These are phyloP conservation scores for Tolypocladium sp. DNA, from an alignment of 2,329 filamentous ascomycete genomes.

Conservation along the genomic window DNA sequence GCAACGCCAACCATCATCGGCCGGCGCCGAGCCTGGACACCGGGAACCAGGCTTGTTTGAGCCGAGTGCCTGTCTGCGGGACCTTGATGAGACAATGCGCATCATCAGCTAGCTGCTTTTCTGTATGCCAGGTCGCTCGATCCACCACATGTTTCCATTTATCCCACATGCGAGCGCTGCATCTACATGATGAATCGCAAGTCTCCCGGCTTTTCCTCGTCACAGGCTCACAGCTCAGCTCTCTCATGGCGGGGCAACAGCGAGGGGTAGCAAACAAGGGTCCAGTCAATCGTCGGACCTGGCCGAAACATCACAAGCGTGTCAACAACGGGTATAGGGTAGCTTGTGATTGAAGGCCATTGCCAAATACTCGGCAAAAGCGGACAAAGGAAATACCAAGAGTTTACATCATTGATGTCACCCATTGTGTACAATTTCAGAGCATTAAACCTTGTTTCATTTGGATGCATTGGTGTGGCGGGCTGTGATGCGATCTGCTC, in stretches of 20 bases:
- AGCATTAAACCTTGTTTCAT: too few species aligned
- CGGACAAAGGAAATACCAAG: too few species aligned
- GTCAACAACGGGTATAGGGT: background rate
- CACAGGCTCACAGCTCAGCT: background rate
- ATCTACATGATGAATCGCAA: background rate
- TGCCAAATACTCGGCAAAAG: too few species aligned
- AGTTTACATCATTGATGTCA: too few species aligned
- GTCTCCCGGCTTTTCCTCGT: background rate
- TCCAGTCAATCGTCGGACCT: background rate
- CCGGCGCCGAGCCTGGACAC: conserved; percentile 1
- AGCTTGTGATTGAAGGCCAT: background rate
- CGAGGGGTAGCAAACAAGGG: background rate
- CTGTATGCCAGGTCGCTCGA: background rate
- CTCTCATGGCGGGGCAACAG: background rate
- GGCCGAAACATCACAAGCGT: background rate
- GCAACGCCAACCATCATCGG: conserved; percentile 7
- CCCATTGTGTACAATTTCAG: too few species aligned
- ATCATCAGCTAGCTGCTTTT: background rate
- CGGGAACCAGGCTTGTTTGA: background rate
- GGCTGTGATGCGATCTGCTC: too few species aligned
- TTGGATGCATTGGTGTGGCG: too few species aligned
- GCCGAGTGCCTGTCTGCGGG: background rate
- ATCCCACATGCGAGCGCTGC: background rate
- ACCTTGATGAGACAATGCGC: background rate
- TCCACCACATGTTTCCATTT: background rate